Evolutionary conservation across 352 stramenopile species (phyloP).

Genomic region (Halophytophthora polymorphica): DNA sequence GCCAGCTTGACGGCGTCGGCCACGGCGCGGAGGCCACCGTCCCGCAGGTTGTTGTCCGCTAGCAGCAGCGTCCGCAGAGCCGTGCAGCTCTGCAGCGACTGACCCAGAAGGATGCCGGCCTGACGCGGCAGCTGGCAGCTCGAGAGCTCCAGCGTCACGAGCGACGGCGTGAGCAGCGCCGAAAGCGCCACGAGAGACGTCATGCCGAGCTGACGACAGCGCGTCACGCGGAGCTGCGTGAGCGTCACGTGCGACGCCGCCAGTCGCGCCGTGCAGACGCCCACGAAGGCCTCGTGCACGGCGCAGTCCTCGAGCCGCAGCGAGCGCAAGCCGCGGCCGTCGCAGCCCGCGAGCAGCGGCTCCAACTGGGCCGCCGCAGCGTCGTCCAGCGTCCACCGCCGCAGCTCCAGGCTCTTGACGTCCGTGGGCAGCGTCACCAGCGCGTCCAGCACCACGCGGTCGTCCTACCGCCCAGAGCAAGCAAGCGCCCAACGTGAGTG

Average conservation of each 20-base stretch:
- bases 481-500: background rate
- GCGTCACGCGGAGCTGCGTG: slow-evolving; percentile 21
- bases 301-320: slow-evolving; percentile 39
- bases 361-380: slow-evolving; percentile 21
- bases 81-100: slow-evolving; percentile 39
- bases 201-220: slow-evolving; percentile 51
- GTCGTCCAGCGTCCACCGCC: slow-evolving; percentile 24
- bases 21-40: slow-evolving; percentile 48
- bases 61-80: slow-evolving; percentile 33
- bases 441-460: slow-evolving; percentile 22
- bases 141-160: slow-evolving; percentile 45
- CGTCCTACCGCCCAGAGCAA: slow-evolving; percentile 6
- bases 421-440: slow-evolving; percentile 9
- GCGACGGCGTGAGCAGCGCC: slow-evolving; percentile 27
- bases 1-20: slow-evolving; percentile 37
- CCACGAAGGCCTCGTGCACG: slow-evolving; percentile 38
- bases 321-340: slow-evolving; percentile 14
- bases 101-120: slow-evolving; percentile 56
- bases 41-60: slow-evolving; percentile 50
- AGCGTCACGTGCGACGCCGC: slow-evolving; percentile 20
- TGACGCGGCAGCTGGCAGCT: slow-evolving; percentile 49
- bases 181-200: slow-evolving; percentile 55
- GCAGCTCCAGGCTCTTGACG: slow-evolving; percentile 29
- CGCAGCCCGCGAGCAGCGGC: slow-evolving; percentile 26
- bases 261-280: slow-evolving; percentile 24